These are phyloP conservation scores for Cairneyella variabilis DNA, from an alignment of 495 filamentous ascomycete species.

Conservation along the genomic window DNA sequence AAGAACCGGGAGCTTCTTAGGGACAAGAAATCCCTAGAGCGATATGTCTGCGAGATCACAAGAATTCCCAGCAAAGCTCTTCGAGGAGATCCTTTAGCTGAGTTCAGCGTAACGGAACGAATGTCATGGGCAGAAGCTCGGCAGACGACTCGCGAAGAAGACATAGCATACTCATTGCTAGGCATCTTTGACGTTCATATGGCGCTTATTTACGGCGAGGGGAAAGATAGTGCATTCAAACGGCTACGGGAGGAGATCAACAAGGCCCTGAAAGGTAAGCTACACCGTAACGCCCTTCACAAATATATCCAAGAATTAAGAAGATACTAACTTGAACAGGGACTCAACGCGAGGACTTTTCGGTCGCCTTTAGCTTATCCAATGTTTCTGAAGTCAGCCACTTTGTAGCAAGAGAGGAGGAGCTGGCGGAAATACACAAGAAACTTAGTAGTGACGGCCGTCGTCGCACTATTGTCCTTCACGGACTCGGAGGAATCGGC, in stretches of 20 bases:
- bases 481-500: background rate
- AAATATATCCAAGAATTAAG: background rate
- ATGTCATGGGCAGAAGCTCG: too few relatives aligned
- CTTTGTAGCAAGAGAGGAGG: constrained; percentile 11
- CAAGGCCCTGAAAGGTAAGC: background rate
- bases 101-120: background rate
- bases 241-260: too few relatives aligned
- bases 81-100: background rate
- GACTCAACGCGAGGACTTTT: constrained; percentile 4
- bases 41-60: background rate
- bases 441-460: constrained; percentile 10
- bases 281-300: background rate
- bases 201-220: constrained; percentile 24
- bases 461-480: constrained; percentile 13
- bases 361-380: background rate
- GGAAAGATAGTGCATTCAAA: constrained; percentile 18
- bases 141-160: too few relatives aligned
- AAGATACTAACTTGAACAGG: background rate
- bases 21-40: background rate
- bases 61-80: background rate
- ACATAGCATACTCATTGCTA: too few relatives aligned
- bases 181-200: constrained; percentile 19
- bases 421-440: constrained; percentile 21
- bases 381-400: background rate
- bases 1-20: background rate